These are phyloP conservation scores for Nepenthes gracilis DNA, from an alignment of 148 eudicot species.

Conservation along the genomic window DNA sequence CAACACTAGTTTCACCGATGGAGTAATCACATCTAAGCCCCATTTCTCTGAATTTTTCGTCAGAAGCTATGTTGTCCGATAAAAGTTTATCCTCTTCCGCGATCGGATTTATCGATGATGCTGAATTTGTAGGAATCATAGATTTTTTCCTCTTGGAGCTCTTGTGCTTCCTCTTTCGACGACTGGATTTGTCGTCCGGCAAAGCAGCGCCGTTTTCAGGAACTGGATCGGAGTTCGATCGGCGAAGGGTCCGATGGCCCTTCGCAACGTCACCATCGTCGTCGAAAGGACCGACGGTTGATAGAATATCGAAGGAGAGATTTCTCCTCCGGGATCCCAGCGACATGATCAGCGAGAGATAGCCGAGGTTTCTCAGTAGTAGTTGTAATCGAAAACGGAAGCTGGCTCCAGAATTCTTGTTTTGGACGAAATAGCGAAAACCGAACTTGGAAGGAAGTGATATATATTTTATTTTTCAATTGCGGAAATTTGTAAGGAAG, in stretches of 20 bases:
- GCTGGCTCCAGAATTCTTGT: neutral
- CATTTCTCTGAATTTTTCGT: slow-evolving; percentile 1
- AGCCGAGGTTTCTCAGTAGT: neutral
- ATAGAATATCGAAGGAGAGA: slow-evolving; percentile 59
- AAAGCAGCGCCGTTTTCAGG: slow-evolving; percentile 8
- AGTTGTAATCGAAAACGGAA: neutral
- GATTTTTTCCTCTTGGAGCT: slow-evolving; percentile 25
- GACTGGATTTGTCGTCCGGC: slow-evolving; percentile 7
- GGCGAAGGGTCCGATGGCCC: slow-evolving; percentile 7
- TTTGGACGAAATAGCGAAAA: no score
- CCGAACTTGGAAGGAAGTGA: no score
- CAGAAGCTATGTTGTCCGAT: slow-evolving; percentile 6
- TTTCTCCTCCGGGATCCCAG: slow-evolving; percentile 45
- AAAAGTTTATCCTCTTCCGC: slow-evolving; percentile 7
- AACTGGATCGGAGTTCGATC: slow-evolving; percentile 34
- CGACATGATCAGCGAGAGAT: slow-evolving; percentile 20
- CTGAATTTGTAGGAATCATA: neutral
- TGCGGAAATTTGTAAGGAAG: no score
- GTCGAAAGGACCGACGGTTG: slow-evolving; percentile 10
- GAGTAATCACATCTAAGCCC: slow-evolving; percentile 1
- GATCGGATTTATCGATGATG: slow-evolving; percentile 13
- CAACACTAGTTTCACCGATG: slow-evolving; percentile 11
- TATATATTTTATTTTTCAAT: no score
- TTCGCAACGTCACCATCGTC: slow-evolving; percentile 8
- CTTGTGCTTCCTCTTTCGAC: slow-evolving; percentile 28